phyloP scores from a whole-genome alignment of 345 rosid genomes.

The Eucalyptus caleyi region DNA sequence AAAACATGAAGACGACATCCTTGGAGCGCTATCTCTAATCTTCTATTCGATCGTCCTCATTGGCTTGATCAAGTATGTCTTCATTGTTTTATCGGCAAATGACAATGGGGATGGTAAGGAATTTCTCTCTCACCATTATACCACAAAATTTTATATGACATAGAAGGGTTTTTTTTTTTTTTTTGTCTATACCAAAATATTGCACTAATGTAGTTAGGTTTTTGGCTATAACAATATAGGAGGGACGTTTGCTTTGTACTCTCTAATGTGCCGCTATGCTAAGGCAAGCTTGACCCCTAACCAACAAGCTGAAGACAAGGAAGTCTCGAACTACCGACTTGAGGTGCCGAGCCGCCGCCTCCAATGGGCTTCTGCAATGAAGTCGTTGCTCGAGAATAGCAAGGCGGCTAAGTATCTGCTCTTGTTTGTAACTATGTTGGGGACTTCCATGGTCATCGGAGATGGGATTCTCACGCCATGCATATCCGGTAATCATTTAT shows the following conservation, averaged over 20 bases:
- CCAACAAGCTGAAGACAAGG: conserved; percentile 13
- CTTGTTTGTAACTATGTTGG: conserved; percentile 8
- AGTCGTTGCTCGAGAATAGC: conserved; percentile 7
- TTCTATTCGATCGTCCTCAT: conserved; percentile 3
- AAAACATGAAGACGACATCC: conserved; percentile 1
- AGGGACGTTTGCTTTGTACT: conserved; percentile 22
- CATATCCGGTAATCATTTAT: conserved; percentile 5
- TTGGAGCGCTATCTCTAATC: conserved; percentile 11
- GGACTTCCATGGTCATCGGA: conserved; percentile 26
- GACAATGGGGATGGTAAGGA: conserved; percentile 21
- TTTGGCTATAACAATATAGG: neutral
- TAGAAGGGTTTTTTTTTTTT: neutral
- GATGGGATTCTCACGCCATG: conserved; percentile 25
- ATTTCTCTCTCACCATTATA: neutral
- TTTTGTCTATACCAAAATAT: no score
- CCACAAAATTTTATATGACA: neutral
- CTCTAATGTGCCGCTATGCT: conserved; percentile 15
- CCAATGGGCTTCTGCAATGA: conserved; percentile 1
- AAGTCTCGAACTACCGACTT: conserved; percentile 4
- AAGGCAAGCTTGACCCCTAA: conserved; percentile 11
- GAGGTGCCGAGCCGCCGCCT: neutral
- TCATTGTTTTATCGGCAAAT: conserved; percentile 8
- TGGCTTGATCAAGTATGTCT: conserved; percentile 6
- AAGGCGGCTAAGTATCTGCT: conserved; percentile 1
- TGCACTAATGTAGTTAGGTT: neutral